These are phyloP conservation scores for Beauveria rudraprayagi DNA, from an alignment of 2,329 filamentous ascomycete genomes.

Conservation along the genomic window DNA sequence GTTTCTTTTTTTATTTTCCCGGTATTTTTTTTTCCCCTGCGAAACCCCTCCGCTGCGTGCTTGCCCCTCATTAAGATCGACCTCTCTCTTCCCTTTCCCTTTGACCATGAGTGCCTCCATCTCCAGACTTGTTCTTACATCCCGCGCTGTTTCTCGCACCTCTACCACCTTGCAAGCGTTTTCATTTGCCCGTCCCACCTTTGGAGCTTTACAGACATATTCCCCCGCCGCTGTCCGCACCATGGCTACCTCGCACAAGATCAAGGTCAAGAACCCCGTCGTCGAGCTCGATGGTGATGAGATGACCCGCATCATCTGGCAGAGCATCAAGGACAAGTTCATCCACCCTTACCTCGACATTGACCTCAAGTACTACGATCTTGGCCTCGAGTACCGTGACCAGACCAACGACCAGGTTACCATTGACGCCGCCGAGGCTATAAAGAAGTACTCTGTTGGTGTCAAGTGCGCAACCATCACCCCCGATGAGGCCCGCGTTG, in stretches of 20 bases:
- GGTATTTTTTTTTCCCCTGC: not conserved
- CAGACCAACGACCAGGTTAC: conserved; percentile 96
- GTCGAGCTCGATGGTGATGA: conserved; percentile 92
- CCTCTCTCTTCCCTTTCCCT: not conserved
- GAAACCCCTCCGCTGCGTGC: not conserved
- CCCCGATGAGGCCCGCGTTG: conserved; percentile 88
- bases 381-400: conserved; percentile 90
- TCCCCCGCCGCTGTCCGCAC: conserved; percentile 64
- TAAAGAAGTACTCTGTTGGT: conserved; percentile 97
- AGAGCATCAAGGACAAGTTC: conserved; percentile 98
- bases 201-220: conserved; percentile 29
- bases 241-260: conserved; percentile 65
- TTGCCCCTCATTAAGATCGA: not conserved
- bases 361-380: conserved; percentile 96
- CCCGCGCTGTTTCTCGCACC: conserved; percentile 18
- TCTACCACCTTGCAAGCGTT: conserved; percentile 17
- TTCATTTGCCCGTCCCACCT: conserved; percentile 30
- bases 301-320: conserved; percentile 99
- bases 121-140: conserved; percentile 7
- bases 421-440: conserved; percentile 87
- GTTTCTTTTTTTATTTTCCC: not conserved
- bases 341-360: conserved; percentile 94
- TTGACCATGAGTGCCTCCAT: conserved; percentile 7
- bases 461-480: conserved; percentile 99
- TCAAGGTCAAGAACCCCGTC: conserved; percentile 98